These are phyloP conservation scores for Mucor plumbeus DNA, from an alignment of 371 early-diverging fungal species.

Conservation along the genomic window DNA sequence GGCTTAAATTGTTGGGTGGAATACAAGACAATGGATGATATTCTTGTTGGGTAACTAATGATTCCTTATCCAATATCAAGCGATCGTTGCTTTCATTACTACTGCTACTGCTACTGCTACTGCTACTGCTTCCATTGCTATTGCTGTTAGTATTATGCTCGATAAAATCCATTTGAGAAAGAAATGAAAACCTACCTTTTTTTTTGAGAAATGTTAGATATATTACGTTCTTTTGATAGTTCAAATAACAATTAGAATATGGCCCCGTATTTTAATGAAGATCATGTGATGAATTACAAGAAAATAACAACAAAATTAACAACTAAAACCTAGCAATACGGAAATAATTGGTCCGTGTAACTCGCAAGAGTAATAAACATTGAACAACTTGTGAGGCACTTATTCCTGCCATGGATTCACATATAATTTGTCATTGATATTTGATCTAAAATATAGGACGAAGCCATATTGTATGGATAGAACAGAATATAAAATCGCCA, in stretches of 20 bases:
- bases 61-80: background rate
- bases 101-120: slow-evolving; percentile 5
- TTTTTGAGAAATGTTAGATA: background rate
- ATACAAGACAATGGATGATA: slow-evolving; percentile 15
- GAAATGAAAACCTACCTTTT: background rate
- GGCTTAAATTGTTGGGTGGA: slow-evolving; percentile 8
- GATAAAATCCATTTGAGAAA: background rate
- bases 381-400: background rate
- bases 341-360: background rate
- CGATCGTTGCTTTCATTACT: slow-evolving; percentile 9
- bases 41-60: background rate
- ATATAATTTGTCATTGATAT: background rate
- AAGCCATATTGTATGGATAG: background rate
- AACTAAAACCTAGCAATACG: background rate
- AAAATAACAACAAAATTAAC: background rate
- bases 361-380: background rate
- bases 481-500: background rate
- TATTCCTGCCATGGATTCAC: no score
- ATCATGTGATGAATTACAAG: background rate
- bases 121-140: background rate
- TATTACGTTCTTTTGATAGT: slow-evolving; percentile 4
- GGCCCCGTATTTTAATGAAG: background rate
- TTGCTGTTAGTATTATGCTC: background rate
- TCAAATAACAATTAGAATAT: background rate
- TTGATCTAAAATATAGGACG: background rate